These are phyloP conservation scores for Rickenella mellea DNA, from an alignment of 768 basidiomycete genomes.

Conservation along the genomic window DNA sequence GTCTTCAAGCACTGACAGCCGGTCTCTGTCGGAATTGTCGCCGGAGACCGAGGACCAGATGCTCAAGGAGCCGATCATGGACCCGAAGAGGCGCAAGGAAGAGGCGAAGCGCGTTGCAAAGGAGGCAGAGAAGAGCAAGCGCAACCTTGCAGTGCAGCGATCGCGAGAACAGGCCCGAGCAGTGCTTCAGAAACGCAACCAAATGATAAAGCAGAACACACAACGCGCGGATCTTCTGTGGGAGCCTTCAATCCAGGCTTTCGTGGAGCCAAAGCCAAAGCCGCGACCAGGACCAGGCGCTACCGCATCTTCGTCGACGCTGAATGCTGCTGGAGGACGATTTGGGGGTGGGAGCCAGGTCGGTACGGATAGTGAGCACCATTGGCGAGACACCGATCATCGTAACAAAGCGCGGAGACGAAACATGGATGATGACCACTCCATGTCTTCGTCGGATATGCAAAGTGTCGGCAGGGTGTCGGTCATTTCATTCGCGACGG, in stretches of 20 bases:
- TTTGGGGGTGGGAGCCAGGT: constrained; percentile 27
- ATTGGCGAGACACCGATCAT: constrained; percentile 51
- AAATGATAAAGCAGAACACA: constrained; percentile 52
- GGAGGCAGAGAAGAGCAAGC: constrained; percentile 80
- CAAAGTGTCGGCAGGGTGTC: constrained; percentile 69
- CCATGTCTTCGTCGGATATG: constrained; percentile 83
- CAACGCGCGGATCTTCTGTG: constrained; percentile 53
- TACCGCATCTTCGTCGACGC: constrained; percentile 36
- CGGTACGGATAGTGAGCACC: constrained; percentile 28
- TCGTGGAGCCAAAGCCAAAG: constrained; percentile 26
- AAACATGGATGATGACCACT: constrained; percentile 85
- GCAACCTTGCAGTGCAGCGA: constrained; percentile 61
- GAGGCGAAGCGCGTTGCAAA: constrained; percentile 68
- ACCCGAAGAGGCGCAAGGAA: constrained; percentile 72
- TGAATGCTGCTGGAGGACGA: constrained; percentile 55
- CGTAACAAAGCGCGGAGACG: constrained; percentile 69
- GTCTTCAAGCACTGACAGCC: constrained; percentile 67
- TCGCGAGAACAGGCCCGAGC: constrained; percentile 85
- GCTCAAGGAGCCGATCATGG: constrained; percentile 21
- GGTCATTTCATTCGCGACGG: constrained; percentile 71
- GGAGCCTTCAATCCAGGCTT: constrained; percentile 33
- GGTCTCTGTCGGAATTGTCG: constrained; percentile 49
- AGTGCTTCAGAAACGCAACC: constrained; percentile 84
- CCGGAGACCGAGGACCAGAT: constrained; percentile 24
- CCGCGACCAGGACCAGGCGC: constrained; percentile 54